phyloP scores from a whole-genome alignment of 495 filamentous ascomycete species.

The Hypomontagnella monticulosa region DNA sequence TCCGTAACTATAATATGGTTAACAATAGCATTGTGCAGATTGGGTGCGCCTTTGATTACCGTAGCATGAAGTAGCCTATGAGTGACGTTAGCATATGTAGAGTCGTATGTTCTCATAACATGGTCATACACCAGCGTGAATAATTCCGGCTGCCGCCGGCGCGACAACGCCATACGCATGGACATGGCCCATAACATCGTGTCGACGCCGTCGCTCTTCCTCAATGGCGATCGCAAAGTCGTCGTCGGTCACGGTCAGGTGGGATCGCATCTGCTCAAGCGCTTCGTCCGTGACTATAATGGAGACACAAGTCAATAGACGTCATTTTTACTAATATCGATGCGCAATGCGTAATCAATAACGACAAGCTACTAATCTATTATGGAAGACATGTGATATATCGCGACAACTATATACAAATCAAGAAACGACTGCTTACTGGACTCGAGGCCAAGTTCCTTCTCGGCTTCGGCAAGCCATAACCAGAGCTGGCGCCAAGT shows the following conservation, averaged over 20 bases:
- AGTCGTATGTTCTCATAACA: neutral
- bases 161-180: conserved; percentile 75
- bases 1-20: conserved; percentile 65
- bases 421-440: conserved; percentile 11
- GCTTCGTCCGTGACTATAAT: conserved; percentile 72
- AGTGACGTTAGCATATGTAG: conserved; percentile 11
- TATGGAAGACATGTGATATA: neutral
- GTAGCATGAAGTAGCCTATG: conserved; percentile 26
- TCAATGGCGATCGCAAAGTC: conserved; percentile 79
- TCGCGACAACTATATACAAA: neutral
- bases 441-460: conserved; percentile 67
- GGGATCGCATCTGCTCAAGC: conserved; percentile 75
- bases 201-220: conserved; percentile 80
- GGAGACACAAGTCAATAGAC: conserved; percentile 5
- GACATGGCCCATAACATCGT: conserved; percentile 77
- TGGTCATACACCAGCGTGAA: conserved; percentile 58
- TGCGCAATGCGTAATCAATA: neutral
- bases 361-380: neutral
- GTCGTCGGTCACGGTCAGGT: conserved; percentile 77
- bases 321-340: neutral
- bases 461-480: conserved; percentile 83
- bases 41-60: neutral
- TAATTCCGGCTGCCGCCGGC: conserved; percentile 78
- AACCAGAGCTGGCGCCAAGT: conserved; percentile 87
- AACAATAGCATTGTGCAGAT: neutral